Evolutionary conservation across 345 rosid species (phyloP), one percentile per base, ranked within the genome.

Genomic region (Microthlaspi erraticum): DNA sequence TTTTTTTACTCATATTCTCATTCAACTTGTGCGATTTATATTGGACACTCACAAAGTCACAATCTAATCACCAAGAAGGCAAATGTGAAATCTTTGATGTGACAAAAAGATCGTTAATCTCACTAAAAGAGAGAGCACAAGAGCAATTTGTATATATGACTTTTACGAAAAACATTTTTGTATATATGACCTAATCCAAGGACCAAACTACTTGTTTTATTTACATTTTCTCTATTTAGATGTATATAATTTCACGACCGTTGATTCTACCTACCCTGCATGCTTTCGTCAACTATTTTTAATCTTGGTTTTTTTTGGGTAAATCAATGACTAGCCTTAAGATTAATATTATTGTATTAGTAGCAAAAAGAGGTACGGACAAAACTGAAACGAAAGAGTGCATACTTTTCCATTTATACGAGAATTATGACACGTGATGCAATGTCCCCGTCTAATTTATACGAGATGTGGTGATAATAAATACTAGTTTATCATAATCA

Each of bases 351-450:
- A n/a, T 7, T 59, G 33, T 38, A 59, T 20, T 19, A n/a, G n/a
- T n/a, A 13, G 1, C 10, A 17, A 55, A 56, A 55, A 44, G 17
- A n/a, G 13, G 34, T 43, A 46, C 23, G 14, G 43, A 41, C 4
- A 71, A 52, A 5, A 53, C 62, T 43, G 64, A 63, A 52, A 71
- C 48, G 56, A 19, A 43, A 63, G 48, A 43, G 48, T 51, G 16
- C 16, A 51, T 60, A 60, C 39, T 23, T 23, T 23, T n/a, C n/a
- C n/a, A n/a, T n/a, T n/a, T n/a, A n/a, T n/a, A n/a, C n/a, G n/a
- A n/a, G n/a, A n/a, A n/a, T n/a, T n/a, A n/a, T n/a, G n/a, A n/a
- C n/a, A n/a, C n/a, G n/a, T n/a, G n/a, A n/a, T n/a, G n/a, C n/a
- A n/a, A n/a, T n/a, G n/a, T n/a, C n/a, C n/a, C n/a, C n/a, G n/a